phyloP scores from a whole-genome alignment of 148 eudicot species.

The Rhododendron simsii region DNA sequence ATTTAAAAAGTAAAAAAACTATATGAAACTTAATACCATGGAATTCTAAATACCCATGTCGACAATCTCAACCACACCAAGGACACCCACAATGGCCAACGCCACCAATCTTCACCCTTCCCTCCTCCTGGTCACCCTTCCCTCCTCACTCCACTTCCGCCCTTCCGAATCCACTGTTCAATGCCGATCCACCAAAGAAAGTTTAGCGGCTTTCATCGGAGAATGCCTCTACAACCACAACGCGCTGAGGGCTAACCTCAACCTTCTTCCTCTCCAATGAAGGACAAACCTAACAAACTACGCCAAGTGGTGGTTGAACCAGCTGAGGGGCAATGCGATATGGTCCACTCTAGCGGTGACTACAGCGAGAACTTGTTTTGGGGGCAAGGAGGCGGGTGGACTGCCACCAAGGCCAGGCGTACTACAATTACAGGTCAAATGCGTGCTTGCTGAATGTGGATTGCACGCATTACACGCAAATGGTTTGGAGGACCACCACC shows the following conservation, averaged over 20 bases:
- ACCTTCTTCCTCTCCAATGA: not conserved
- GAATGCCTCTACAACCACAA: not conserved
- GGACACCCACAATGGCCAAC: not conserved
- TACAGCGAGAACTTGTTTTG: conserved; percentile 10
- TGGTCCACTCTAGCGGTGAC: conserved; percentile 2
- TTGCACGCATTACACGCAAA: conserved; percentile 26
- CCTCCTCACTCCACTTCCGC: not conserved
- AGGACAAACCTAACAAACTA: not conserved
- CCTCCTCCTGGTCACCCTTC: not conserved
- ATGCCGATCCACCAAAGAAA: not conserved
- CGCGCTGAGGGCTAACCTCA: not conserved
- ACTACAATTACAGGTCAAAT: conserved; percentile 15
- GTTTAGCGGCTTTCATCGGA: not conserved
- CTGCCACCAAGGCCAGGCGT: not conserved
- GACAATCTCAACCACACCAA: not conserved
- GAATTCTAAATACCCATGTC: not conserved
- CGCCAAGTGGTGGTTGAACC: not conserved
- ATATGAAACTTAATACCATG: not conserved
- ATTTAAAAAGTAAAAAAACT: too few species aligned
- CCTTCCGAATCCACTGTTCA: not conserved
- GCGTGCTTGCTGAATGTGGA: not conserved
- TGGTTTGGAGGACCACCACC: conserved; percentile 25
- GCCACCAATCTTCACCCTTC: not conserved
- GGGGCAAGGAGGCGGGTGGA: not conserved
- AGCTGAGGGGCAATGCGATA: not conserved